Conservation (phyloP, 768 basidiomycete species). For the Suillus weaverae region DNA sequence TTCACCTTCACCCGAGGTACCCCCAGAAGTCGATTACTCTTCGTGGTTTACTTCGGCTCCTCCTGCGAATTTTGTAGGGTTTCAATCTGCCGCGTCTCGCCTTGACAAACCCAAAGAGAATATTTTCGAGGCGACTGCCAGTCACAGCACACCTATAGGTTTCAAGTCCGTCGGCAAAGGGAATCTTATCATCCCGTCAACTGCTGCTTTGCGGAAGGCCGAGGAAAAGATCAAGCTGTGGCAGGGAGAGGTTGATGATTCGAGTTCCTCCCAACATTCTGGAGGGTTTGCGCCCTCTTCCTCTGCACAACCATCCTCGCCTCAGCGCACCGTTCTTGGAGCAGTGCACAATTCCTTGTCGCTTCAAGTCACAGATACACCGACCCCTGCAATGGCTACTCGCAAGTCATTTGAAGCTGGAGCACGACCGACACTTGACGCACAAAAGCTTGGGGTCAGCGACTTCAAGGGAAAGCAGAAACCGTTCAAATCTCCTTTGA, state of each 20-base stretch:
- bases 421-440: conserved; percentile 14
- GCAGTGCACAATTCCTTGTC: conserved; percentile 38
- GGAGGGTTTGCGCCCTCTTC: conserved; percentile 7
- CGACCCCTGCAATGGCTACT: conserved; percentile 33
- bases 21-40: conserved; percentile 42
- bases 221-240: conserved; percentile 51
- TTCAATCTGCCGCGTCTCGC: conserved; percentile 36
- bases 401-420: conserved; percentile 27
- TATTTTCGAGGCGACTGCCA: conserved; percentile 2
- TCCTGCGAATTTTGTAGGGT: conserved; percentile 31
- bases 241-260: conserved; percentile 39
- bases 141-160: conserved; percentile 27
- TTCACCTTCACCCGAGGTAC: conserved; percentile 40
- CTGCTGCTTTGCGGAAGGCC: conserved; percentile 53
- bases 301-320: conserved; percentile 12
- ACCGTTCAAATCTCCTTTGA: conserved; percentile 50
- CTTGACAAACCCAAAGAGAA: conserved; percentile 3
- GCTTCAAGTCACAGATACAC: conserved; percentile 35
- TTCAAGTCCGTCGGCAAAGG: conserved; percentile 31
- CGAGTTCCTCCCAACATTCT: conserved; percentile 4
- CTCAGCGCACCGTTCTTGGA: conserved; percentile 36
- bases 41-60: conserved; percentile 50
- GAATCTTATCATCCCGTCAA: conserved; percentile 50
- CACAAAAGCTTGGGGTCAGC: conserved; percentile 8
- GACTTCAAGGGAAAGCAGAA: conserved; percentile 25